phyloP scores from a whole-genome alignment of 805 yeast species.

The Soucietia sequanensis region DNA sequence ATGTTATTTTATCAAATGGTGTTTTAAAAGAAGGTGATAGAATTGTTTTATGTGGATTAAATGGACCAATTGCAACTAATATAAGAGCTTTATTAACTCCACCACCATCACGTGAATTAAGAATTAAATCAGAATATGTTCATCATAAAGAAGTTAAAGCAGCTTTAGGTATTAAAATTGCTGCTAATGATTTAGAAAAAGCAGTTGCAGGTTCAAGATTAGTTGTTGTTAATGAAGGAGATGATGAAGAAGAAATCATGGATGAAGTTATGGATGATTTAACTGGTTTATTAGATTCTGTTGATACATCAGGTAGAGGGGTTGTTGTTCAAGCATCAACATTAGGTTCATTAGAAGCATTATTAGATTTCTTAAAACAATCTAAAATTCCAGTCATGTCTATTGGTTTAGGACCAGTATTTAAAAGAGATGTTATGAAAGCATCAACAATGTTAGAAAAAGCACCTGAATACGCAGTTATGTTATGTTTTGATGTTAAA shows the following conservation, averaged over 20 bases:
- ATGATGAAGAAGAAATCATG: slow-evolving; percentile 95
- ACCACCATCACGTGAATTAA: slow-evolving; percentile 93
- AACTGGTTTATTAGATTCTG: slow-evolving; percentile 90
- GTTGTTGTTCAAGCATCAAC: slow-evolving; percentile 99
- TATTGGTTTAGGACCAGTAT: slow-evolving; percentile 97
- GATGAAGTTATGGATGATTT: slow-evolving; percentile 99
- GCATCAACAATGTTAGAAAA: slow-evolving; percentile 96
- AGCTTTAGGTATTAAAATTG: slow-evolving; percentile 97
- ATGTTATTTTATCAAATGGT: slow-evolving; percentile 97
- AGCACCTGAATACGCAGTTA: slow-evolving; percentile 94
- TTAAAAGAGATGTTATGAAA: slow-evolving; percentile 96
- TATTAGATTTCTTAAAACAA: slow-evolving; percentile 93
- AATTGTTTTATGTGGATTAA: slow-evolving; percentile 93
- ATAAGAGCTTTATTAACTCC: slow-evolving; percentile 96
- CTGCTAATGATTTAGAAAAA: slow-evolving; percentile 96
- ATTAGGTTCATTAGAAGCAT: slow-evolving; percentile 95
- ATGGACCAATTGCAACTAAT: slow-evolving; percentile 96
- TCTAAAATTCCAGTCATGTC: slow-evolving; percentile 99
- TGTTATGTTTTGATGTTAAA: slow-evolving; percentile 98
- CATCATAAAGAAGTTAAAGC: slow-evolving; percentile 99
- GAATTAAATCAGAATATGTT: slow-evolving; percentile 93
- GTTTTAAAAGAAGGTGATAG: slow-evolving; percentile 91
- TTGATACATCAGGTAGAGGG: slow-evolving; percentile 93
- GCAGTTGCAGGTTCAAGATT: slow-evolving; percentile 99
- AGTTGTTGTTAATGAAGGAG: slow-evolving; percentile 93